Base-by-base conservation (phyloP, 1,139 yeast genomes). In the Diutina mesorugosa region DNA sequence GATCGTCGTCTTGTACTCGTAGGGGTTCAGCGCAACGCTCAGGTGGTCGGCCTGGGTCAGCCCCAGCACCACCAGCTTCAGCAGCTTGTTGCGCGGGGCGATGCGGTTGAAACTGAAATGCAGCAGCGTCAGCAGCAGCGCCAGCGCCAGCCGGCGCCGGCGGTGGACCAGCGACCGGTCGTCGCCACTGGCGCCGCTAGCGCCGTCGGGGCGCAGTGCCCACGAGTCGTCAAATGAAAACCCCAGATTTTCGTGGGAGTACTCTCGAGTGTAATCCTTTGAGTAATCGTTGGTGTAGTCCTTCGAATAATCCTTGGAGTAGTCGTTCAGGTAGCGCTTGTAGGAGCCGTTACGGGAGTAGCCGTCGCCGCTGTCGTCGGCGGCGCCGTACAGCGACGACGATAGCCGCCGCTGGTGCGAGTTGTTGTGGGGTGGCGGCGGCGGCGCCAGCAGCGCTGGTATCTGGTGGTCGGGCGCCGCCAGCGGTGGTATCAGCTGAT, bases 71-170 rank as follows among this genome's bases (percentile, higher is more conserved):
- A 16, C 47, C 26, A 16, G 26, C 41, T 35, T 35, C n/a, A 9
- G 14, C 41, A 35, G 47, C 47, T 6, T n/a, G 4, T 32, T 21
- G 8, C 53, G 41, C 14, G 53, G 53, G 1, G 53, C 53, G 12
- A 50, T 50, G 6, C 53, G 53, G 32, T 50, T 50, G 35, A 50
- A 50, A 18, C 53, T 50, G 10, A 50, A 50, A 12, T 50, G 53
- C 45, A 32, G 45, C 41, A 16, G 16, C 7, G n/a, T 12, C 53
- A 32, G 41, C 53, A 32, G 45, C 28, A 29, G 53, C 26, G 26
- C 26, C 53, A 50, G 53, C 28, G 29, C 26, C 53, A 32, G 53
- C 21, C 28, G 45, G 6, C 41, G 51, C 16, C 30, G 51, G 7
- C 16, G 16, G n/a, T 18, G 21, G 9, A 16, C 10, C 9, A 21